Evolutionary conservation across 495 filamentous ascomycete species (phyloP), one percentile per base, ranked within the genome.

Genomic region (Penicillium cataractarum): DNA sequence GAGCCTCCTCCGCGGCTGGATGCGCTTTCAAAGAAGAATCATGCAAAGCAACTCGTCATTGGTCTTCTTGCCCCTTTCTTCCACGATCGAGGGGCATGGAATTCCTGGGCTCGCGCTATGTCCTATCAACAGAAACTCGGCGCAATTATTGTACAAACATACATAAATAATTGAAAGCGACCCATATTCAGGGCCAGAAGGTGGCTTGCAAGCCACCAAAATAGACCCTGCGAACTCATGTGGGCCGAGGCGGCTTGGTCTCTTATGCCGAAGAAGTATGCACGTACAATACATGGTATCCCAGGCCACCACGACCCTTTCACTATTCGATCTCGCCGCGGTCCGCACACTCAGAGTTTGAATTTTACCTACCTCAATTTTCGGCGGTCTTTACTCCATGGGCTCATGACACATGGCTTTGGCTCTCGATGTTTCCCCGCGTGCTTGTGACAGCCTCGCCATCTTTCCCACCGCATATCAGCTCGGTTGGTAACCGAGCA

Each of bases 121-220:
- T 26, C 13, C 22, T 17, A 50, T 26, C 46, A 29, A 29, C 24
- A 26, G 46, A 13, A 29, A 29, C 12, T 29, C 2, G 46, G 46
- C 26, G 24, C 46, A 50, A 50, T 50, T 29, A 29, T 50, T 29
- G 46, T 17, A 12, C 24, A 50, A 27, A 29, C 46, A 50, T 15
- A 50, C 46, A 50, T 50, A 15, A 50, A 50, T 50, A 29, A 29
- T 50, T 50, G 46, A 50, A 50, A 7, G 13, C 26, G 46, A 29
- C 24, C 46, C 46, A 50, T 50, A 2, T 50, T 50, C 26, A 26
- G 21, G 24, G 22, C 12, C 15, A 29, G 22, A n/a, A 4, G 22
- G 46, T 26, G 46, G 46, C 46, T 50, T 50, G 46, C 46, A 46
- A 17, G 46, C 46, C 46, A 50, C 46, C 24, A 2, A 50, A 26